These are phyloP conservation scores for Boletus insuetus DNA, from an alignment of 768 basidiomycete genomes.

Conservation along the genomic window DNA sequence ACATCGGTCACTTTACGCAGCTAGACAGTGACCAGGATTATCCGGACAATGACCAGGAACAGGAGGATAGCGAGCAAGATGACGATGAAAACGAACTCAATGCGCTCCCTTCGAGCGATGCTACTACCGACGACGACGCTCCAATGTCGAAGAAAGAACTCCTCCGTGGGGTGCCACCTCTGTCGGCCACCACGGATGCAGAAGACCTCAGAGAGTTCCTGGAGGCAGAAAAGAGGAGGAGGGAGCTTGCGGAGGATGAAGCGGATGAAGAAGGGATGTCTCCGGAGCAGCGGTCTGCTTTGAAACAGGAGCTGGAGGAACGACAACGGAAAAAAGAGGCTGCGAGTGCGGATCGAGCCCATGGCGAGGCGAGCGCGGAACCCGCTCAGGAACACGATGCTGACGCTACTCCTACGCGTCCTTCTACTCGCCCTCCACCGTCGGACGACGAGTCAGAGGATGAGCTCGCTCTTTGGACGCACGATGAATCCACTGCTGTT, in stretches of 20 bases:
- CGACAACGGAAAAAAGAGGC: slow-evolving; percentile 7
- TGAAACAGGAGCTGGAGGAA: slow-evolving; percentile 17
- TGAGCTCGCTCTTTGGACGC: slow-evolving; percentile 43
- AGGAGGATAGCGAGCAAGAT: slow-evolving; percentile 49
- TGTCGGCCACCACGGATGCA: slow-evolving; percentile 47
- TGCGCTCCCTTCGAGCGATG: slow-evolving; percentile 38
- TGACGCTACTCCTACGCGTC: slow-evolving; percentile 18
- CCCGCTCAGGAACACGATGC: not conserved
- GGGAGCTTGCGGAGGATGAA: slow-evolving; percentile 36
- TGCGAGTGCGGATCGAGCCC: slow-evolving; percentile 1
- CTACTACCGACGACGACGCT: slow-evolving; percentile 24
- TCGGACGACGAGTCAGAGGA: slow-evolving; percentile 44
- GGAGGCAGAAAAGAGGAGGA: slow-evolving; percentile 56
- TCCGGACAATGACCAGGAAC: slow-evolving; percentile 39
- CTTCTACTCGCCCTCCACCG: slow-evolving; percentile 1
- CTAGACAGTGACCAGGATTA: slow-evolving; percentile 38
- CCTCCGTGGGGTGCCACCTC: slow-evolving; percentile 42
- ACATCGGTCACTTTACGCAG: slow-evolving; percentile 53
- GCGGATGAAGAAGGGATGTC: slow-evolving; percentile 27
- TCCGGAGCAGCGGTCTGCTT: slow-evolving; percentile 12
- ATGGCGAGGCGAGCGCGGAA: slow-evolving; percentile 4
- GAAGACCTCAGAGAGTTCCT: slow-evolving; percentile 66
- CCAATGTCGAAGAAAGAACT: slow-evolving; percentile 32
- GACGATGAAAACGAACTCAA: slow-evolving; percentile 60
- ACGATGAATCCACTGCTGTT: slow-evolving; percentile 42